Evolutionary conservation across 768 basidiomycete genomes (phyloP).

Genomic region (Xerocomellus intermedius): DNA sequence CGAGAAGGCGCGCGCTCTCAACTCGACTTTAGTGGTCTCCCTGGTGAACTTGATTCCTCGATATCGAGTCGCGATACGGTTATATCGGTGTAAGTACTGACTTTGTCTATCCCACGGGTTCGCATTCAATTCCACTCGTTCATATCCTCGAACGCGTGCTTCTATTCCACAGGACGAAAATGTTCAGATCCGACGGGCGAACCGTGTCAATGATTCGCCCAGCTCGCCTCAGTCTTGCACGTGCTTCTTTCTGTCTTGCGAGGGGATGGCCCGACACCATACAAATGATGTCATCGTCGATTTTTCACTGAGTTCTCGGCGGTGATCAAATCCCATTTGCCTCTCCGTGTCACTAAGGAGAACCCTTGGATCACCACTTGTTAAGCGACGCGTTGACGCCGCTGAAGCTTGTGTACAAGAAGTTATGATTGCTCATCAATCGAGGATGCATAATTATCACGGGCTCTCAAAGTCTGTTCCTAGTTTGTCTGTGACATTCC

Average conservation of each 20-base stretch:
- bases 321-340: constrained; percentile 63
- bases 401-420: constrained; percentile 97
- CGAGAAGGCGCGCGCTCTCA: constrained; percentile 56
- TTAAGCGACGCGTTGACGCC: constrained; percentile 91
- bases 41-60: constrained; percentile 62
- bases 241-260: no score
- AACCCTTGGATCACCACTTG: constrained; percentile 66
- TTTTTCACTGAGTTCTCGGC: constrained; percentile 93
- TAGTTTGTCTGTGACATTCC: not conserved
- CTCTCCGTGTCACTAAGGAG: not conserved
- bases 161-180: constrained; percentile 89
- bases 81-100: constrained; percentile 66
- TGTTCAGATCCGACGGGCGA: no score
- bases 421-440: constrained; percentile 88
- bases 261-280: constrained; percentile 80
- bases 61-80: constrained; percentile 87
- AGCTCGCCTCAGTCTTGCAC: constrained; percentile 85
- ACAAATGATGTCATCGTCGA: no score
- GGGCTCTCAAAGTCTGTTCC: constrained; percentile 89
- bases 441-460: constrained; percentile 96
- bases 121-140: no score
- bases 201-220: constrained; percentile 91
- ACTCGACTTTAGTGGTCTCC: constrained; percentile 66
- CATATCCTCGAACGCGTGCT: no score
- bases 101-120: constrained; percentile 1